Evolutionary conservation across 108 stramenopile species (phyloP).

Genomic region (Nitzschia putrida): DNA sequence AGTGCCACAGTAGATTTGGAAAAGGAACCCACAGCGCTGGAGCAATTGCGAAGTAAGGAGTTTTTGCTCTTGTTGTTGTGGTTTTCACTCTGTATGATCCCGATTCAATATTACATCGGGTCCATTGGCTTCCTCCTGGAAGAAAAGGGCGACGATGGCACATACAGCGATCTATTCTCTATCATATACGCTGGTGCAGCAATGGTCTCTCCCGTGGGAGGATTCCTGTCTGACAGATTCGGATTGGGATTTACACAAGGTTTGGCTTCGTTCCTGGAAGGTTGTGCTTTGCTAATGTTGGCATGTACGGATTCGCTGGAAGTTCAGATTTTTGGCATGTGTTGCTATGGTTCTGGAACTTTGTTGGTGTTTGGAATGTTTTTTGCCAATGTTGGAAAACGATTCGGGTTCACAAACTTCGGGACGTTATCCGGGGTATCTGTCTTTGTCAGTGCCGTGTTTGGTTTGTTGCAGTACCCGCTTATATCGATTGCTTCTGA

Average conservation of each 20-base stretch:
- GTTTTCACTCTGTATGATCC: slow-evolving; percentile 41
- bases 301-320: slow-evolving; percentile 23
- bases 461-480: slow-evolving; percentile 41
- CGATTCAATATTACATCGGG: slow-evolving; percentile 51
- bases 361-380: slow-evolving; percentile 49
- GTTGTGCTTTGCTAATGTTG: slow-evolving; percentile 35
- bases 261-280: slow-evolving; percentile 25
- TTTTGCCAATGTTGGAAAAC: slow-evolving; percentile 49
- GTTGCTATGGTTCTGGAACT: slow-evolving; percentile 38
- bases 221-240: slow-evolving; percentile 36
- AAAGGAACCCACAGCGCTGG: slow-evolving; percentile 11
- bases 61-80: slow-evolving; percentile 39
- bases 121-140: slow-evolving; percentile 49
- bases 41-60: slow-evolving; percentile 36
- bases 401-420: slow-evolving; percentile 46
- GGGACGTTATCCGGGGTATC: slow-evolving; percentile 48
- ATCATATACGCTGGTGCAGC: slow-evolving; percentile 40
- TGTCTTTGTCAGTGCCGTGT: slow-evolving; percentile 31
- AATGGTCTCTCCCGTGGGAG: slow-evolving; percentile 27
- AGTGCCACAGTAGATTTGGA: background rate
- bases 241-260: slow-evolving; percentile 44
- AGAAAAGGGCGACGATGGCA: slow-evolving; percentile 38
- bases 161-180: slow-evolving; percentile 41
- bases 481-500: slow-evolving; percentile 35
- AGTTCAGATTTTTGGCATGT: slow-evolving; percentile 30